These are phyloP conservation scores for Isatis tinctoria DNA, from an alignment of 345 rosid species.

Conservation along the genomic window DNA sequence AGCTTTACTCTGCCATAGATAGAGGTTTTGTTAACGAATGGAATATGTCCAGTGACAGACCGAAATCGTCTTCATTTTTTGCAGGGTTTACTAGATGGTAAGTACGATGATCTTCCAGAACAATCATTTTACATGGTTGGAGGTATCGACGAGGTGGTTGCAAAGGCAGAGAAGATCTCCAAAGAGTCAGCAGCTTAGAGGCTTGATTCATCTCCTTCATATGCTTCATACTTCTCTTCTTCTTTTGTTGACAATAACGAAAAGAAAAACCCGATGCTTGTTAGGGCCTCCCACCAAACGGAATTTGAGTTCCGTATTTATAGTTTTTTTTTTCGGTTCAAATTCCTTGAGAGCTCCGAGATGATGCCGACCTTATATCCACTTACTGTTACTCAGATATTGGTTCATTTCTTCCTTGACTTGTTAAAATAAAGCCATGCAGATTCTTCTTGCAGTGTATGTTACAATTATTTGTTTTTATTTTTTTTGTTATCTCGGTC, in stretches of 20 bases:
- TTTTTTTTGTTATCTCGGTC: background rate
- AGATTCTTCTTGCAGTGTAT: background rate
- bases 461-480: background rate
- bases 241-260: slow-evolving; percentile 30
- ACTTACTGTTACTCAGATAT: slow-evolving; percentile 15
- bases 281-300: background rate
- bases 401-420: slow-evolving; percentile 7
- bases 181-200: slow-evolving; percentile 36
- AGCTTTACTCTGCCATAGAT: background rate
- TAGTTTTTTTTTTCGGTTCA: slow-evolving; percentile 11
- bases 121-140: slow-evolving; percentile 70
- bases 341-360: slow-evolving; percentile 9
- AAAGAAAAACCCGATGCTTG: slow-evolving; percentile 15
- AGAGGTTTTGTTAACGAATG: background rate
- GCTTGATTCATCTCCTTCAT: background rate
- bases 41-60: background rate
- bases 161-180: slow-evolving; percentile 41
- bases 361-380: slow-evolving; percentile 8
- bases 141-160: slow-evolving; percentile 51
- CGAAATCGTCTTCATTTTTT: background rate
- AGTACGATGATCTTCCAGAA: slow-evolving; percentile 46
- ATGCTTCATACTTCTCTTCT: background rate
- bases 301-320: slow-evolving; percentile 12
- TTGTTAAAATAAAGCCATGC: slow-evolving; percentile 22
- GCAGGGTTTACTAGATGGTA: slow-evolving; percentile 28